Base-by-base conservation (phyloP, 176 grass and related monocot genomes). In the Rhipidocladum racemiflorum region DNA sequence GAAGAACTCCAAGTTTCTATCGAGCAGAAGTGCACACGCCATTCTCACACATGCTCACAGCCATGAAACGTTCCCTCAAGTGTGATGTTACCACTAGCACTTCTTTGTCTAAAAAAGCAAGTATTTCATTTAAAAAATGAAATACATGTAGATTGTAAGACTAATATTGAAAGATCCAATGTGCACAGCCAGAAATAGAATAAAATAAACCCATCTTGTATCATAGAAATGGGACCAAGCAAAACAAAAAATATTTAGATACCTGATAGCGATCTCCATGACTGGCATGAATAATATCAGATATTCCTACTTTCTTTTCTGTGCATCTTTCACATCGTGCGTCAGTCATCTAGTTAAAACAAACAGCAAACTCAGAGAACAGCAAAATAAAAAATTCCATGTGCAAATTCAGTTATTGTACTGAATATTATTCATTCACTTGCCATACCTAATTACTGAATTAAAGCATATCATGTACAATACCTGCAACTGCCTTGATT, bases 251-350 rank as follows among this genome's bases (percentile, higher is more conserved):
- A 70, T 13, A 79, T 63, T 56, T 36, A 50, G 69, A 27, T 66
- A 99, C 96, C 92, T 95, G 92, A 84, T 99, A 99, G 28, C 96
- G 90, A 87, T 99, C 93, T 59, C 89, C 93, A 85, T 91, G 96
- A 48, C 91, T 85, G 27, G 90, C 91, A 80, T 87, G 90, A 81
- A 99, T 99, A 74, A 95, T 95, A 74, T 91, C 80, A 65, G 83
- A 89, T 75, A 99, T 89, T 23, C 85, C 89, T 45, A 99, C 92
- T 77, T 90, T 91, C 84, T 93, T 99, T 83, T 99, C 91, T 10
- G 69, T 34, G 65, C 96, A 99, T 89, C 81, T 85, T 65, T 65
- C 72, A 79, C 96, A 99, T 80, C 96, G 85, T 61, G 79, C 81
- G 61, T 93, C 96, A 25, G 92, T 99, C 96, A 95, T 99, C 96